phyloP scores from a whole-genome alignment of 2,329 filamentous ascomycete species.

The Aspergillus sp. region DNA sequence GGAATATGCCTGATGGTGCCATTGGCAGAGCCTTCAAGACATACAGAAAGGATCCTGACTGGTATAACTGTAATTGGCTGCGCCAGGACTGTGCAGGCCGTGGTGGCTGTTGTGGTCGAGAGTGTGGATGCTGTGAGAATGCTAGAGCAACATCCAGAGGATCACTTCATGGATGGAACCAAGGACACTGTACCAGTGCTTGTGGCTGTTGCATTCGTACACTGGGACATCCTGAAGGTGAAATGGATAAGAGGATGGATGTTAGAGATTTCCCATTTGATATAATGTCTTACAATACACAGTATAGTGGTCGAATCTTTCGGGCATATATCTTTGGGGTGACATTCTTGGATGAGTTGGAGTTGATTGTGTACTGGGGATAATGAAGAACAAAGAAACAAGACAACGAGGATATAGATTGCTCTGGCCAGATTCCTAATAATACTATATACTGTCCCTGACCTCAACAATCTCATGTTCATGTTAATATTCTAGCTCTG shows the following conservation, averaged over 20 bases:
- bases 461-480: no score
- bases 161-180: neutral
- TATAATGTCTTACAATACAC: neutral
- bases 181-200: neutral
- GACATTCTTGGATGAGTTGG: neutral
- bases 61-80: constrained; percentile 1
- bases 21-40: neutral
- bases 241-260: neutral
- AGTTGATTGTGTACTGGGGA: neutral
- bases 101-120: constrained; percentile 7
- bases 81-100: constrained; percentile 4
- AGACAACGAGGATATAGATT: no score
- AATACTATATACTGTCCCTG: no score
- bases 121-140: constrained; percentile 5
- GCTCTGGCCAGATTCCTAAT: no score
- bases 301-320: neutral
- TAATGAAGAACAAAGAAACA: no score
- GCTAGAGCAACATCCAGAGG: neutral
- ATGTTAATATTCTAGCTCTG: no score
- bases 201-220: neutral
- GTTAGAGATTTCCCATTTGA: neutral
- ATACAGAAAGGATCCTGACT: neutral
- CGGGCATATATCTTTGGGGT: neutral
- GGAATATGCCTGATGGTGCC: neutral
- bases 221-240: neutral